phyloP scores from a whole-genome alignment of 768 basidiomycete genomes.

The Gautieria morchelliformis region DNA sequence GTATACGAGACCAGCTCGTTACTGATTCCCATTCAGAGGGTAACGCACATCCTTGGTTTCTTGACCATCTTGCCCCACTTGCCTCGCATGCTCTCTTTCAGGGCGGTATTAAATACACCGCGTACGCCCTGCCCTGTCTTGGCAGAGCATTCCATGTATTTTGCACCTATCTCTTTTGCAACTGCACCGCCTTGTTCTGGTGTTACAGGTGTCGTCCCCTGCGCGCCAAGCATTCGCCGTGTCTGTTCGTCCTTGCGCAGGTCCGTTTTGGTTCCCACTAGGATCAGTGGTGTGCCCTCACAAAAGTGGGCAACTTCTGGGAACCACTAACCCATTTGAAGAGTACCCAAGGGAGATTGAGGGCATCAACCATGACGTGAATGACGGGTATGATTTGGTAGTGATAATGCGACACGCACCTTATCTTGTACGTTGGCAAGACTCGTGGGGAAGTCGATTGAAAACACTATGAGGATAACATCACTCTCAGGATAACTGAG shows the following conservation, averaged over 20 bases:
- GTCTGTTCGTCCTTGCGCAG: constrained; percentile 80
- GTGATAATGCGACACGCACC: constrained; percentile 31
- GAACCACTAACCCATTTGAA: constrained; percentile 55
- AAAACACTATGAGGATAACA: constrained; percentile 91
- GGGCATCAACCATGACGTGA: not conserved
- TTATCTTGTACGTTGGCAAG: constrained; percentile 88
- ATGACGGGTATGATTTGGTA: not conserved
- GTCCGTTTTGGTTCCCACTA: constrained; percentile 93
- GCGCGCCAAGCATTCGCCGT: constrained; percentile 80
- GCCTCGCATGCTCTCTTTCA: constrained; percentile 82
- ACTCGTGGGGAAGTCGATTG: constrained; percentile 85
- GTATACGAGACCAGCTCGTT: not conserved
- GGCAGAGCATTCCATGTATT: constrained; percentile 90
- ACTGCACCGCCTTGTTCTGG: constrained; percentile 75
- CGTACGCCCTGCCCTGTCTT: constrained; percentile 87
- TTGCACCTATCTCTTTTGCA: constrained; percentile 87
- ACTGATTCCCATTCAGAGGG: constrained; percentile 27
- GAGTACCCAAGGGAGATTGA: not conserved
- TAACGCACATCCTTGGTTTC: constrained; percentile 39
- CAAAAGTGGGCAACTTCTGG: constrained; percentile 91
- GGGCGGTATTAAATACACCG: constrained; percentile 83
- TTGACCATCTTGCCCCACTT: constrained; percentile 66
- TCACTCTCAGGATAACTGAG: constrained; percentile 84
- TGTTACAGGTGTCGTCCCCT: constrained; percentile 75
- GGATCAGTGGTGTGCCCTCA: constrained; percentile 78